phyloP scores from a whole-genome alignment of 1,139 yeast species.

The Yamadazyma jaroonii region DNA sequence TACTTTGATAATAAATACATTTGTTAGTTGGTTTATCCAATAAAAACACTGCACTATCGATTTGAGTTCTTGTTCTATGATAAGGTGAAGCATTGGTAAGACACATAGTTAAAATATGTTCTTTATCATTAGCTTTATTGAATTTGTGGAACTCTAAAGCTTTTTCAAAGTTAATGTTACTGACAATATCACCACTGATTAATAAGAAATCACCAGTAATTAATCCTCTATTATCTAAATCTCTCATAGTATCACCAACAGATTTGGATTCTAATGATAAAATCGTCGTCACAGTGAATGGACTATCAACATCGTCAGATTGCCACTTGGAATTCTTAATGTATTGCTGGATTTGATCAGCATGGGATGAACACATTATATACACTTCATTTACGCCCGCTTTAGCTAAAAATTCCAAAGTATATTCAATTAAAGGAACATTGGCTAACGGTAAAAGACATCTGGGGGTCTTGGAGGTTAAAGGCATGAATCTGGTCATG shows the following conservation, averaged over 20 bases:
- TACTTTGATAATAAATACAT: conserved; percentile 79
- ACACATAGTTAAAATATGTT: conserved; percentile 93
- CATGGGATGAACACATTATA: conserved; percentile 86
- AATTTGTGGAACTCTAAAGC: conserved; percentile 72
- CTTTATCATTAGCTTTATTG: conserved; percentile 72
- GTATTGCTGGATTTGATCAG: conserved; percentile 81
- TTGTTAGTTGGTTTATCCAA: conserved; percentile 70
- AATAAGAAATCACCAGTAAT: conserved; percentile 86
- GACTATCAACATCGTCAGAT: conserved; percentile 51
- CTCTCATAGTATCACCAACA: conserved; percentile 97
- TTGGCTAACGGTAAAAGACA: conserved; percentile 90
- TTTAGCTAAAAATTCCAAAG: conserved; percentile 88
- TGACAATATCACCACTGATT: conserved; percentile 91
- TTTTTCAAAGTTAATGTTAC: conserved; percentile 77
- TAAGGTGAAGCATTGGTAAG: conserved; percentile 80
- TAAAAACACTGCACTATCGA: conserved; percentile 82
- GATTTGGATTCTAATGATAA: conserved; percentile 87
- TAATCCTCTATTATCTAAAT: conserved; percentile 84
- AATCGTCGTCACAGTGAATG: conserved; percentile 74
- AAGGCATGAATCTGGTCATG: conserved; percentile 88
- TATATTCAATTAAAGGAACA: conserved; percentile 90
- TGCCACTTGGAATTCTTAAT: conserved; percentile 84
- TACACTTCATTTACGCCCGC: conserved; percentile 90
- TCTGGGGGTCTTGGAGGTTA: conserved; percentile 80
- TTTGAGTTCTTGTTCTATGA: conserved; percentile 76